These are phyloP conservation scores for Platanthera zijinensis DNA, from an alignment of 106 monocot genomes.

Conservation along the genomic window DNA sequence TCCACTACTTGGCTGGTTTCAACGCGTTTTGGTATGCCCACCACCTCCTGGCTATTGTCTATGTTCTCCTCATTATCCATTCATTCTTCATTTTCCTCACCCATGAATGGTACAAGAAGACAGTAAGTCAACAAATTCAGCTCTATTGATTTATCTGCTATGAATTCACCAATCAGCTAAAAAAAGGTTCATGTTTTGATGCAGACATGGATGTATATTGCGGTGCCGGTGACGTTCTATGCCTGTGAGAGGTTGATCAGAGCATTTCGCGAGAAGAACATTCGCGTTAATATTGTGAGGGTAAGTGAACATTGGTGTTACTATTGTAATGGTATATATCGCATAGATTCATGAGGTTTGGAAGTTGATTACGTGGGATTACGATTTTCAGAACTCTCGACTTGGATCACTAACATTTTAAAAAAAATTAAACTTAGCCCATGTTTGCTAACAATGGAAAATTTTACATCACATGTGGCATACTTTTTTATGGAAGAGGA, in stretches of 20 bases:
- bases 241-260: slow-evolving; percentile 68
- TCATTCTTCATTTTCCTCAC: slow-evolving; percentile 82
- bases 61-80: slow-evolving; percentile 65
- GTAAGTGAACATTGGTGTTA: slow-evolving; percentile 21
- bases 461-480: too few species aligned
- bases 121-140: slow-evolving; percentile 34
- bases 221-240: slow-evolving; percentile 62
- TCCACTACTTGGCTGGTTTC: slow-evolving; percentile 83
- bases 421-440: too few species aligned
- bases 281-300: slow-evolving; percentile 67
- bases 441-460: too few species aligned
- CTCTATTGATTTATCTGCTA: background rate
- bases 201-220: slow-evolving; percentile 95
- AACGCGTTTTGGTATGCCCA: slow-evolving; percentile 98
- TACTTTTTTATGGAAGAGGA: too few species aligned
- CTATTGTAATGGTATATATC: too few species aligned
- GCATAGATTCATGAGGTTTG: too few species aligned
- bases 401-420: too few species aligned
- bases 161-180: background rate
- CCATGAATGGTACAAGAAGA: slow-evolving; percentile 76
- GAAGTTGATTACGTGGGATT: too few species aligned
- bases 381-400: too few species aligned
- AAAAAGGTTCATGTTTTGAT: slow-evolving; percentile 9
- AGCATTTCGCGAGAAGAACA: slow-evolving; percentile 60
- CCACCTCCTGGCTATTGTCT: slow-evolving; percentile 68